A percentile compares a stretch with the other conserved stretches of the same genome.
phyloP scores from a whole-genome alignment of 805 yeast genomes.

The Kuraishia molischiana region DNA sequence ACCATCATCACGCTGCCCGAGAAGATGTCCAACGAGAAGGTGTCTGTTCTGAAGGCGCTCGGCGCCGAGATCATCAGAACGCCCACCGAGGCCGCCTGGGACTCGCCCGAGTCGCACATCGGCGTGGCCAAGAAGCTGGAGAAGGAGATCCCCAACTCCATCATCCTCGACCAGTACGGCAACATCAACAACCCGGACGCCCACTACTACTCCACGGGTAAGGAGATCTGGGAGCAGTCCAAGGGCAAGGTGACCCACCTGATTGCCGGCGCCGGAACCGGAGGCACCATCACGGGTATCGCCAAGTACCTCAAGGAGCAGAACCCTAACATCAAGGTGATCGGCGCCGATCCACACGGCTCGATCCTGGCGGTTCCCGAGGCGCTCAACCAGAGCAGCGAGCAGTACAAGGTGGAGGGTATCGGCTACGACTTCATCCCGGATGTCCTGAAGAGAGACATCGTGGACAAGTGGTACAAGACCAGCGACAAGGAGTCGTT shows the following conservation, averaged over 20 bases:
- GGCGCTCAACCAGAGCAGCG: slow-evolving; percentile 48
- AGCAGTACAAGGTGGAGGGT: slow-evolving; percentile 75
- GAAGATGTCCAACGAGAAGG: slow-evolving; percentile 88
- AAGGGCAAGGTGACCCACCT: slow-evolving; percentile 60
- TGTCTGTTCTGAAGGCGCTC: slow-evolving; percentile 75
- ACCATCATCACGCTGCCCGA: slow-evolving; percentile 85
- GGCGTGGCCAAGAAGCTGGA: slow-evolving; percentile 79
- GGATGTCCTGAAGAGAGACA: slow-evolving; percentile 57
- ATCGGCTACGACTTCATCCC: slow-evolving; percentile 88
- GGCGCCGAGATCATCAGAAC: slow-evolving; percentile 90
- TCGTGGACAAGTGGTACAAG: slow-evolving; percentile 75
- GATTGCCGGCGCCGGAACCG: slow-evolving; percentile 92
- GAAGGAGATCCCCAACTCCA: slow-evolving; percentile 76
- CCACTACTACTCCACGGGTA: slow-evolving; percentile 78
- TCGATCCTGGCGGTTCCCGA: slow-evolving; percentile 80
- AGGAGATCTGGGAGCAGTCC: slow-evolving; percentile 77
- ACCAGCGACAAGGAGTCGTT: slow-evolving; percentile 79
- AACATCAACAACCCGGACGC: slow-evolving; percentile 76
- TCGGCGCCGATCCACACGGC: slow-evolving; percentile 84
- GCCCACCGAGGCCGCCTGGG: slow-evolving; percentile 91
- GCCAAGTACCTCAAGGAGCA: slow-evolving; percentile 67
- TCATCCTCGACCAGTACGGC: slow-evolving; percentile 75
- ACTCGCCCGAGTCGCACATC: slow-evolving; percentile 82
- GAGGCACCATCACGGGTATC: slow-evolving; percentile 85
- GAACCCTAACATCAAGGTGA: slow-evolving; percentile 47